Conservation (phyloP, 2,329 filamentous ascomycete genomes). For the Microthyrium microscopicum region DNA sequence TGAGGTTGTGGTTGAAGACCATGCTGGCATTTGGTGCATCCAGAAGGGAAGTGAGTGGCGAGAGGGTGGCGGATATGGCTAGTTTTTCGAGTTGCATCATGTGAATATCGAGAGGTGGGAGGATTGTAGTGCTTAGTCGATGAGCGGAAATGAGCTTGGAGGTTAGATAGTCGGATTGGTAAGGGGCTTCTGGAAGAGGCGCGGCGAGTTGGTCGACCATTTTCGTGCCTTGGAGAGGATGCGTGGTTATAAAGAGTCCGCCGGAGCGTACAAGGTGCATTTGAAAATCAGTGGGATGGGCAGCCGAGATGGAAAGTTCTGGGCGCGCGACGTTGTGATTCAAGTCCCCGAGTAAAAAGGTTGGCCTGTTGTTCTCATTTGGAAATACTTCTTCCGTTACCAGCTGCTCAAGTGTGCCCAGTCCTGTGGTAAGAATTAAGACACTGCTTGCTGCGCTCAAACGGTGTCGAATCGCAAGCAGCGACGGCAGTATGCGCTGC, state of each 20-base stretch:
- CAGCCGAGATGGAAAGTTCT: slow-evolving; percentile 22
- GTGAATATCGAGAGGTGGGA: slow-evolving; percentile 46
- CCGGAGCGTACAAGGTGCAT: slow-evolving; percentile 42
- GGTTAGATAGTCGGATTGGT: slow-evolving; percentile 3
- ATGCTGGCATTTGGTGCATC: slow-evolving; percentile 61
- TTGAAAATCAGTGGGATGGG: slow-evolving; percentile 39
- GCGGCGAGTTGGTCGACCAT: slow-evolving; percentile 9
- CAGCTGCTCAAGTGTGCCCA: slow-evolving; percentile 69
- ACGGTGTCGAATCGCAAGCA: slow-evolving; percentile 49
- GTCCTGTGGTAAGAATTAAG: slow-evolving; percentile 62
- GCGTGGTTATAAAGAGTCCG: slow-evolving; percentile 31
- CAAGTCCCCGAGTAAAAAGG: slow-evolving; percentile 56
- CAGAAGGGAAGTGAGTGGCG: slow-evolving; percentile 65
- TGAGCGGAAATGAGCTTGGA: slow-evolving; percentile 36
- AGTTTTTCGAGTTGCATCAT: slow-evolving; percentile 64
- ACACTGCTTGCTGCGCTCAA: slow-evolving; percentile 54
- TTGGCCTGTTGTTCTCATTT: slow-evolving; percentile 47
- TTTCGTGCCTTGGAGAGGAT: no score
- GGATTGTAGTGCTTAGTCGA: slow-evolving; percentile 44
- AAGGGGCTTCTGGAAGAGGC: slow-evolving; percentile 13
- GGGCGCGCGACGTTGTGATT: slow-evolving; percentile 38
- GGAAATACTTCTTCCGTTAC: slow-evolving; percentile 57
- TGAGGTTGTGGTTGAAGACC: slow-evolving; percentile 47
- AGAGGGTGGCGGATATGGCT: slow-evolving; percentile 58
- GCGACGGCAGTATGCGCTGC: slow-evolving; percentile 45